phyloP scores from a whole-genome alignment of 2,329 filamentous ascomycete species.

The Pseudogymnoascus sp. region DNA sequence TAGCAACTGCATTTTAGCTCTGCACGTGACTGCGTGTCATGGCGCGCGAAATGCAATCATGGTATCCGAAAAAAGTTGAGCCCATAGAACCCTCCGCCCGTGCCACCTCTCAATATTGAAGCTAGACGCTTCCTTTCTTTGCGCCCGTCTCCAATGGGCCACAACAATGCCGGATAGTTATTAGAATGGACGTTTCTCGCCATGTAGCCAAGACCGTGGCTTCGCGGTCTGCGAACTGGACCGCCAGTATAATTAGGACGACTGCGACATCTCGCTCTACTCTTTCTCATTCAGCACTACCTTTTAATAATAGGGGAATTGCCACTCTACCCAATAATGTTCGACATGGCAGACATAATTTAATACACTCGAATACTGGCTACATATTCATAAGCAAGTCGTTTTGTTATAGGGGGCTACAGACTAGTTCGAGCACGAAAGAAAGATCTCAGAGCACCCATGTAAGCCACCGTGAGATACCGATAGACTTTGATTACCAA shows the following conservation, averaged over 20 bases:
- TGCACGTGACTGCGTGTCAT: constrained; percentile 4
- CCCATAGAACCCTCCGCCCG: not conserved
- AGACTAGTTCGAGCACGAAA: not conserved
- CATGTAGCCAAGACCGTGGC: constrained; percentile 8
- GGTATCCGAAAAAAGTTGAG: constrained; percentile 4
- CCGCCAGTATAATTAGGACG: not conserved
- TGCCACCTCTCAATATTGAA: not conserved
- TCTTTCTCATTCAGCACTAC: not conserved
- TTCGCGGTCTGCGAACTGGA: constrained; percentile 5
- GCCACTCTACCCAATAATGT: not conserved
- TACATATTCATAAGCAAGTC: not conserved
- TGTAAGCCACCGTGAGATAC: not conserved
- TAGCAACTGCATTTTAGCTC: not conserved
- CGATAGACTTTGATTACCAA: not conserved
- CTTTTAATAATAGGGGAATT: constrained; percentile 3
- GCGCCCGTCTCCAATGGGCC: constrained; percentile 2
- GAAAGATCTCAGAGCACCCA: not conserved
- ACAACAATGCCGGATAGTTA: not conserved
- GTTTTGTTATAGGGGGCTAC: not conserved
- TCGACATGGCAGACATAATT: not conserved
- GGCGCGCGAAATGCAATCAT: not conserved
- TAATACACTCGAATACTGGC: not conserved
- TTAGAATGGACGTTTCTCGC: constrained; percentile 8
- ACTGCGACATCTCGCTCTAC: not conserved
- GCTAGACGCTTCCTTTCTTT: not conserved